phyloP scores from a whole-genome alignment of 2,329 filamentous ascomycete species.

The Zymoseptoria tritici region DNA sequence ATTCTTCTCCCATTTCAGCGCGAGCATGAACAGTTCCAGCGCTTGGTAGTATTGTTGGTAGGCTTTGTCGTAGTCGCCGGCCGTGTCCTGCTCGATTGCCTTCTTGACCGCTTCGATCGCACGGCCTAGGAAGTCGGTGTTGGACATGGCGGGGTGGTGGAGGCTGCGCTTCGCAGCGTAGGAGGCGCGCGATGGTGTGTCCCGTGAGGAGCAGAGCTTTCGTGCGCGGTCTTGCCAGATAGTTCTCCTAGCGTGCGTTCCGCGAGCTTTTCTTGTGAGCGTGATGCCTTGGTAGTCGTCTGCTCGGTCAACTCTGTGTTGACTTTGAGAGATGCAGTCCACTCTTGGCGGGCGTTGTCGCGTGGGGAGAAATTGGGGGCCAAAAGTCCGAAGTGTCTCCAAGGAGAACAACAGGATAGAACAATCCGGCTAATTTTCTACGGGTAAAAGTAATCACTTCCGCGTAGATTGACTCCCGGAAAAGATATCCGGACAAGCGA shows the following conservation, averaged over 20 bases:
- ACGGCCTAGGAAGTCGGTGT: slow-evolving; percentile 92
- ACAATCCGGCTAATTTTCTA: too few species aligned
- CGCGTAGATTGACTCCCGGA: too few species aligned
- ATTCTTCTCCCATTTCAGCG: slow-evolving; percentile 99
- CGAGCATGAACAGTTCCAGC: slow-evolving; percentile 97
- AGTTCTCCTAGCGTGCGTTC: not conserved
- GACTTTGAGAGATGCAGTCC: not conserved
- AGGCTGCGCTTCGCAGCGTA: not conserved
- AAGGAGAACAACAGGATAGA: too few species aligned
- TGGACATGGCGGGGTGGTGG: slow-evolving; percentile 58
- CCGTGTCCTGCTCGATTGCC: slow-evolving; percentile 92
- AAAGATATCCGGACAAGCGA: too few species aligned
- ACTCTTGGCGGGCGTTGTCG: not conserved
- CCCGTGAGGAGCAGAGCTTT: not conserved
- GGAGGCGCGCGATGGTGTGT: not conserved
- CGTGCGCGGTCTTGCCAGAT: not conserved
- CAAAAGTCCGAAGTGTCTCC: too few species aligned
- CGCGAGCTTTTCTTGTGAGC: too few species aligned
- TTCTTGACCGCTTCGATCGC: slow-evolving; percentile 96
- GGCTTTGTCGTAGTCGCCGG: slow-evolving; percentile 92
- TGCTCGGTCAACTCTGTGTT: not conserved
- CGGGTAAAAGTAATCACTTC: too few species aligned
- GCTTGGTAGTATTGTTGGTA: slow-evolving; percentile 94
- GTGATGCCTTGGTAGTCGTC: not conserved
- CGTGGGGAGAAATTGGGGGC: too few species aligned